Evolutionary conservation across 2,329 filamentous ascomycete species (phyloP), one percentile per base, ranked within the genome.

Genomic region (Trichoderma citrinoviride): DNA sequence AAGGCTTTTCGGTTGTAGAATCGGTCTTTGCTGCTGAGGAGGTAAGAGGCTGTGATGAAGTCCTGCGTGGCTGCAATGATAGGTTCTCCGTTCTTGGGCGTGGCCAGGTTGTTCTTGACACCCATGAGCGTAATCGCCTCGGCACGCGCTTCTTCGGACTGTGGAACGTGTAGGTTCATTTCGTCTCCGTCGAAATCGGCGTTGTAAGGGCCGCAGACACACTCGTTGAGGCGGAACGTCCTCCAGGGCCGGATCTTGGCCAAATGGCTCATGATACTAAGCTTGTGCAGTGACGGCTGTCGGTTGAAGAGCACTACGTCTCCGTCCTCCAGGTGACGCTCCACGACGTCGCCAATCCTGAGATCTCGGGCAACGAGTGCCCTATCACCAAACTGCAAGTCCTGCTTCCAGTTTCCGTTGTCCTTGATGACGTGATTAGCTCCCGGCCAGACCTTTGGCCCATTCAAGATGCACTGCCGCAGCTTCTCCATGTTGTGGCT

Each of bases 61-160:
- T 99, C 95, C 73, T 99, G 95, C 33, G 96, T 99, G n/a, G 95
- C 94, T 19, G 93, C 93, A 79, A 99, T 98, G 71, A 99, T 96
- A 1, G 95, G 95, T 71, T 97, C 94, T 74, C 95, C 95, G 78
- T 98, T 98, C 78, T 97, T 97, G 0, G 95, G 95, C 0, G 95
- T 99, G 3, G 90, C 90, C 65, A 99, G 78, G 75, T 99, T 99
- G 81, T 98, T 88, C 79, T 97, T 97, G 64, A 99, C 93, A 47
- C 95, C 95, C 95, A 99, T 99, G 54, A 99, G 81, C 70, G 94
- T 93, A 72, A 96, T 96, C 0, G 95, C 95, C 77, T 99, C 95
- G 2, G 94, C 92, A 65, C 95, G 87, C 12, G 95, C 94, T 77
- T 99, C 95, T 79, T 99, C 95, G 0, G 95, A 98, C 75, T 99